These are phyloP conservation scores for Ceratobasidium sp. DNA, from an alignment of 1,284 basidiomycete species.

Conservation along the genomic window DNA sequence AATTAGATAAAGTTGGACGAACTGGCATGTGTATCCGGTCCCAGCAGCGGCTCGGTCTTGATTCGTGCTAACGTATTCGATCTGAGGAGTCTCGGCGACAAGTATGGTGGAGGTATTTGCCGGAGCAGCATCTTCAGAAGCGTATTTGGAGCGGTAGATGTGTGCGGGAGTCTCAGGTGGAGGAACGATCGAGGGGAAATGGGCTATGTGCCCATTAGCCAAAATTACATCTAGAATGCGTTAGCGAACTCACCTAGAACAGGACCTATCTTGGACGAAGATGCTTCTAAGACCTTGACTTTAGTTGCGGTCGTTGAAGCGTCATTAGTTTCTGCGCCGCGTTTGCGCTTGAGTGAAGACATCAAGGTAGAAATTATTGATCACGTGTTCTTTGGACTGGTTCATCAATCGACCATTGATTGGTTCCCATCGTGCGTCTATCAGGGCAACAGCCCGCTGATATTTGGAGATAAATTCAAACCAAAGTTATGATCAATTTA, in stretches of 20 bases:
- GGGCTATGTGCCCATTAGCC: conserved; percentile 64
- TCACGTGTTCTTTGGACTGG: conserved; percentile 20
- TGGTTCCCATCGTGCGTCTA: background rate
- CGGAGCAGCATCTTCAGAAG: conserved; percentile 57
- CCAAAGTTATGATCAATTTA: too few relatives aligned
- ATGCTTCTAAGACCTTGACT: conserved; percentile 63
- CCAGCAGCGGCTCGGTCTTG: conserved; percentile 63
- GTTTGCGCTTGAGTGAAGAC: conserved; percentile 43
- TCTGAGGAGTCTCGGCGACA: conserved; percentile 77
- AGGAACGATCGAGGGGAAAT: conserved; percentile 78
- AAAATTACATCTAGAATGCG: conserved; percentile 50
- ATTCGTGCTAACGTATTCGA: conserved; percentile 70
- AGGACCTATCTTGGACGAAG: conserved; percentile 70
- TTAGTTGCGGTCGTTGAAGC: background rate
- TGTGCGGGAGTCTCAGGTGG: conserved; percentile 73
- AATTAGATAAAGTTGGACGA: conserved; percentile 47
- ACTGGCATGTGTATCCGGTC: conserved; percentile 66
- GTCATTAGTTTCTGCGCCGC: conserved; percentile 31
- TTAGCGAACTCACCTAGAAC: conserved; percentile 71
- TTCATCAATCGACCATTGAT: background rate
- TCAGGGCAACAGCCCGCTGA: background rate
- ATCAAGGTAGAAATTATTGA: conserved; percentile 36
- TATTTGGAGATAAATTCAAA: too few relatives aligned
- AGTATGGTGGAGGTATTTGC: conserved; percentile 66
- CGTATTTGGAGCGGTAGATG: conserved; percentile 68